Evolutionary conservation across 768 basidiomycete species (phyloP), one percentile per base, ranked within the genome.

Genomic region (Hypholoma sublateritium): DNA sequence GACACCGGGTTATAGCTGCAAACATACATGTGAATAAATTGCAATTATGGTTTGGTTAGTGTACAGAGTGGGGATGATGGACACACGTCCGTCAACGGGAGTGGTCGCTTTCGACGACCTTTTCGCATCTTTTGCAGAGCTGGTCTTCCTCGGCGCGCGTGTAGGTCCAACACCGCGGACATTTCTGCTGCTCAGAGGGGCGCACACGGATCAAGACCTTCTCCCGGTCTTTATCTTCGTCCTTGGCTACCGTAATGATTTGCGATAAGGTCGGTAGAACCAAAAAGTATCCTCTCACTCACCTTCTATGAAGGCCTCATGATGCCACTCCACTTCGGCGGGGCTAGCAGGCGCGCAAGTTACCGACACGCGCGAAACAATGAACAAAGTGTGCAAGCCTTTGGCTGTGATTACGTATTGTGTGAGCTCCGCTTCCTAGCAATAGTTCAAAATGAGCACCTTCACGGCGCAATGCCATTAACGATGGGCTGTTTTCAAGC

Each of bases 111-210:
- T 43, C 43, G 39, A 66, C 46, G n/a, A 68, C 67, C 5, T 59
- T 48, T 37, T 52, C 61, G 59, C 95, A 97, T 62, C 95, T 80
- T 17, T 57, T 57, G 70, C 95, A 96, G 11, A 95, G 69, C 9
- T 68, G 66, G 16, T 85, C 79, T 12, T 75, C 69, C 39, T 75
- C 67, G 11, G 68, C 62, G 13, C 87, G 78, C 2, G 85, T 86
- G 67, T 80, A 88, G 5, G 84, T 88, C 94, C 95, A 97, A 70
- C 96, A 98, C 14, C 95, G 82, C 21, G 94, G 91, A 68, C 96
- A 98, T 69, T 96, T 95, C 19, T 75, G 65, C 50, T 71, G 58
- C 4, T 70, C 72, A 11, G 92, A 83, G 14, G 91, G 88, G 16
- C 78, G 76, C n/a, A 91, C 74, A 13, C 80, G 78, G 52, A 93